Evolutionary conservation across 495 filamentous ascomycete genomes (phyloP).

Genomic region (Talaromyces adpressus): DNA sequence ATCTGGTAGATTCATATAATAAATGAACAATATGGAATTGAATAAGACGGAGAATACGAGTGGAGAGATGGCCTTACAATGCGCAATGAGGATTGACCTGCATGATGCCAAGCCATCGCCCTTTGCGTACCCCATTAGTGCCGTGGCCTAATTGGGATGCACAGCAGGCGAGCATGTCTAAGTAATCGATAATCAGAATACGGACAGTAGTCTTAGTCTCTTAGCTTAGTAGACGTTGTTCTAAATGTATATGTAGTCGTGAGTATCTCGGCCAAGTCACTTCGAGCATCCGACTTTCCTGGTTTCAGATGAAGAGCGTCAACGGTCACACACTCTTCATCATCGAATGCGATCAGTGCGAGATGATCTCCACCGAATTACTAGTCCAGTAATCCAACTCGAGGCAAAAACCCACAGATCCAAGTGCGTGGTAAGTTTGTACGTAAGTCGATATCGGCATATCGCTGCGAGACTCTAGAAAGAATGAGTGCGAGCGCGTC

Average conservation of each 20-base stretch:
- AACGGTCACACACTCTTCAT: neutral
- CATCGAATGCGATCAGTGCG: neutral
- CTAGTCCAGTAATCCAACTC: neutral
- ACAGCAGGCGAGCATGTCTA: neutral
- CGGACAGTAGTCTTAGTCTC: neutral
- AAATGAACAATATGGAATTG: neutral
- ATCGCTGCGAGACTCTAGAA: neutral
- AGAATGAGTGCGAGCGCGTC: neutral
- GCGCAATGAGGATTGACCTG: constrained; percentile 1
- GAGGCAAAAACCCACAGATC: neutral
- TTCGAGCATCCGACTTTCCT: neutral
- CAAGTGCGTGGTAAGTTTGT: neutral
- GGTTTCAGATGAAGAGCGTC: neutral
- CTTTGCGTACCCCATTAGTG: neutral
- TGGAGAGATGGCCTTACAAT: neutral
- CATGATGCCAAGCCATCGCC: constrained; percentile 1
- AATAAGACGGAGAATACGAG: neutral
- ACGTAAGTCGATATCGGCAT: neutral
- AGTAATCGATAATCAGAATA: neutral
- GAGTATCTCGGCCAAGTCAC: neutral
- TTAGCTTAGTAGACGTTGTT: neutral
- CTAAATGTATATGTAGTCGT: neutral
- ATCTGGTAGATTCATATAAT: neutral
- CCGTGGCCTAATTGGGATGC: neutral
- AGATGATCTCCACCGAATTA: neutral